Percentiles rank a stretch among this genome's conserved stretches.
Conservation (phyloP, 108 stramenopile species). For the Stephanodiscus minutulus region DNA sequence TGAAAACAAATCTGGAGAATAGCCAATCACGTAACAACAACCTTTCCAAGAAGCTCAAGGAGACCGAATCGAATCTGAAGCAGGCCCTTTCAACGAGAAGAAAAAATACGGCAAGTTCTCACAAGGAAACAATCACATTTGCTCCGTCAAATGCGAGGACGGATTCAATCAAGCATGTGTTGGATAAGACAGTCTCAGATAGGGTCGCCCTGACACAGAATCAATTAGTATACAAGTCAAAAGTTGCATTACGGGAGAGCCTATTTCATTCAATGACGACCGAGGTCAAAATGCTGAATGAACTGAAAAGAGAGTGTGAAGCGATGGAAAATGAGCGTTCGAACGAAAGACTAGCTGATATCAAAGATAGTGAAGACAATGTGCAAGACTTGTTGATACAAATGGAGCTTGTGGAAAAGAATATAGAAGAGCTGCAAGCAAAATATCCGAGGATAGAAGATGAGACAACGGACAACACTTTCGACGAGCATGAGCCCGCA, state of each 20-base stretch:
- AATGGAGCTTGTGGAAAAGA: constrained; percentile 72
- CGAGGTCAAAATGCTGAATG: constrained; percentile 61
- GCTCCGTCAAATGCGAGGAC: constrained; percentile 50
- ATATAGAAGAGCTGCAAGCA: constrained; percentile 59
- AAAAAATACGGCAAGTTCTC: constrained; percentile 36
- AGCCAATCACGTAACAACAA: constrained; percentile 60
- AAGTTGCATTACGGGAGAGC: constrained; percentile 59
- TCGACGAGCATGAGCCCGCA: constrained; percentile 35
- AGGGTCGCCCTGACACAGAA: constrained; percentile 48
- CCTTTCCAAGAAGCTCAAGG: constrained; percentile 71
- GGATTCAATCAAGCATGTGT: constrained; percentile 59
- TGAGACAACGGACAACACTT: constrained; percentile 13
- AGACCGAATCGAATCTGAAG: constrained; percentile 77
- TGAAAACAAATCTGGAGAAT: constrained; percentile 68
- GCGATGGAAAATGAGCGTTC: constrained; percentile 20
- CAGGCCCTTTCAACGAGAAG: constrained; percentile 59
- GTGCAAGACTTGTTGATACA: constrained; percentile 76
- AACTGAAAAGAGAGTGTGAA: constrained; percentile 22
- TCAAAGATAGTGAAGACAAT: constrained; percentile 51
- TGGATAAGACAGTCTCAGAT: constrained; percentile 63
- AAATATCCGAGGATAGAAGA: constrained; percentile 49
- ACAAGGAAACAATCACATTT: constrained; percentile 19
- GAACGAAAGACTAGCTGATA: constrained; percentile 16
- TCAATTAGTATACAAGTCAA: constrained; percentile 51
- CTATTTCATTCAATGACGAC: constrained; percentile 63